Conservation (phyloP, 768 basidiomycete species). For the Postia placenta region DNA sequence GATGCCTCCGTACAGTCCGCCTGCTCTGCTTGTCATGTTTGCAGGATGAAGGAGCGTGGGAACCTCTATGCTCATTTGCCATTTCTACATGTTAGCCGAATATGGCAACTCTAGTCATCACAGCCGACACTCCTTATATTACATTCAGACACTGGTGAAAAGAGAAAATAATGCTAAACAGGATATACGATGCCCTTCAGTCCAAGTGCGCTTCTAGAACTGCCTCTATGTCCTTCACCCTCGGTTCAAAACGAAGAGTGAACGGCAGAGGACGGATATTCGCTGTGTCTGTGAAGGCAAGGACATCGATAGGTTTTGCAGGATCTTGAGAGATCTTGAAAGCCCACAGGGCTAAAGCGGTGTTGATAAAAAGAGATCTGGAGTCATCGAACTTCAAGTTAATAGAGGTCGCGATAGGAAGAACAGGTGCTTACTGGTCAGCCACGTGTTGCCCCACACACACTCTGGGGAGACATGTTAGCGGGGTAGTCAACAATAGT, state of each 20-base stretch:
- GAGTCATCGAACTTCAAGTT: neutral
- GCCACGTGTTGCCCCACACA: slow-evolving; percentile 64
- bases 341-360: slow-evolving; percentile 59
- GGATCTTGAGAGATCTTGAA: slow-evolving; percentile 52
- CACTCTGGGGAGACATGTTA: slow-evolving; percentile 33
- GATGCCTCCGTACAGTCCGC: slow-evolving; percentile 83
- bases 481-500: too few species aligned
- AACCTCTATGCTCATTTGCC: neutral
- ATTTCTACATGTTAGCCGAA: too few species aligned
- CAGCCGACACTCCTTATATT: neutral
- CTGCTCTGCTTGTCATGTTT: slow-evolving; percentile 72
- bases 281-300: slow-evolving; percentile 58
- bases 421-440: slow-evolving; percentile 15
- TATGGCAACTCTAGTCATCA: neutral
- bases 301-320: slow-evolving; percentile 47
- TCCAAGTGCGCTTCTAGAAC: slow-evolving; percentile 1
- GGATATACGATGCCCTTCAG: neutral
- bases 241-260: slow-evolving; percentile 47
- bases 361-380: slow-evolving; percentile 60
- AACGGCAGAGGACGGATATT: slow-evolving; percentile 63
- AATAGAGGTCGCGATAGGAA: neutral
- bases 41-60: slow-evolving; percentile 15
- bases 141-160: neutral
- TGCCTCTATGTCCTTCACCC: slow-evolving; percentile 22
- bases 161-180: neutral